Evolutionary conservation across 371 early-diverging fungal genomes (phyloP).

Genomic region (Apophysomyces elegans): DNA sequence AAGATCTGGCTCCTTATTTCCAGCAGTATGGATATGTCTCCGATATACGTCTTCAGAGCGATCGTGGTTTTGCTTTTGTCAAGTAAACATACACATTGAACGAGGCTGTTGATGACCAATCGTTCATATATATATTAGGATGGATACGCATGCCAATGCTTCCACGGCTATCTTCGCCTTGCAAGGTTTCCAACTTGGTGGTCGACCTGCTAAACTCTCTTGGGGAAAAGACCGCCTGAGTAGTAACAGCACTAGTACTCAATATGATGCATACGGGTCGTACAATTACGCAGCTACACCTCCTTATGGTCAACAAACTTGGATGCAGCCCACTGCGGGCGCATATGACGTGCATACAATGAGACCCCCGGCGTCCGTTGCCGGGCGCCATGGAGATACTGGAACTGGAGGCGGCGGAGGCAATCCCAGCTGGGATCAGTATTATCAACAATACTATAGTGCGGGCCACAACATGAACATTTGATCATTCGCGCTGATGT

Average conservation of each 20-base stretch:
- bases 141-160: constrained; percentile 91
- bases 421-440: constrained; percentile 24
- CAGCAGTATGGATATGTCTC: constrained; percentile 77
- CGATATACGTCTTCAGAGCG: constrained; percentile 86
- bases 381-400: constrained; percentile 6
- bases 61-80: constrained; percentile 90
- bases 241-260: neutral
- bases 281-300: constrained; percentile 16
- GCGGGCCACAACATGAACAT: constrained; percentile 27
- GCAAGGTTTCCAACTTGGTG: constrained; percentile 73
- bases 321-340: constrained; percentile 17
- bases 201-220: constrained; percentile 78
- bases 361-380: constrained; percentile 22
- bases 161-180: constrained; percentile 82
- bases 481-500: constrained; percentile 7
- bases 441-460: constrained; percentile 32
- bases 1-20: constrained; percentile 75
- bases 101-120: neutral
- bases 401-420: constrained; percentile 18
- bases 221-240: constrained; percentile 86
- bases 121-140: constrained; percentile 32
- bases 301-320: constrained; percentile 18
- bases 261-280: constrained; percentile 25
- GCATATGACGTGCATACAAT: constrained; percentile 23
- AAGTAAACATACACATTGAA: constrained; percentile 49